These are phyloP conservation scores for Apiospora pterosperma DNA, from an alignment of 2,329 filamentous ascomycete species.

Conservation along the genomic window DNA sequence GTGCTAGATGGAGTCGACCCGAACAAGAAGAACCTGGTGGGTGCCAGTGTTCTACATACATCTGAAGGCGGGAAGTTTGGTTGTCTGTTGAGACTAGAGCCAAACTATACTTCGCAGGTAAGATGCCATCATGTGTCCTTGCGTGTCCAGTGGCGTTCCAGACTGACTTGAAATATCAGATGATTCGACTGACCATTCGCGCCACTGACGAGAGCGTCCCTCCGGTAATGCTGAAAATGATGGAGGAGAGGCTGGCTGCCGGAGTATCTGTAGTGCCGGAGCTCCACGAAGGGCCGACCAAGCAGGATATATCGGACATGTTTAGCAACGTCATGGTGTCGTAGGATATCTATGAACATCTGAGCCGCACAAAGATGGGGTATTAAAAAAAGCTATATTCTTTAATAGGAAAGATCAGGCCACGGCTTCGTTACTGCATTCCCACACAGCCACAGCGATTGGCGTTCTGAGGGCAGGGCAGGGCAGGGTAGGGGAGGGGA, in stretches of 20 bases:
- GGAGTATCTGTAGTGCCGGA: conserved; percentile 44
- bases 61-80: conserved; percentile 86
- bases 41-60: conserved; percentile 81
- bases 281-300: conserved; percentile 36
- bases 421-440: neutral
- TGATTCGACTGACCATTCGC: conserved; percentile 90
- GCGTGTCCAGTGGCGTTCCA: neutral
- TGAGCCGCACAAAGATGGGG: neutral
- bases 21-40: conserved; percentile 90
- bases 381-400: neutral
- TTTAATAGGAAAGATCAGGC: neutral
- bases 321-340: conserved; percentile 56
- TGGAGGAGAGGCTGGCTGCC: conserved; percentile 75
- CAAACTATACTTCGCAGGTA: conserved; percentile 89
- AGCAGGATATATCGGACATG: conserved; percentile 50
- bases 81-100: conserved; percentile 88
- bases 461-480: conserved; percentile 3
- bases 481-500: neutral
- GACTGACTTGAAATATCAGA: conserved; percentile 52
- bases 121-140: conserved; percentile 29
- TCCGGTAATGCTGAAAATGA: conserved; percentile 72
- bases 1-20: conserved; percentile 83
- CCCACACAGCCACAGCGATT: conserved; percentile 2
- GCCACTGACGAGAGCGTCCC: conserved; percentile 92
- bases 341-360: conserved; percentile 12